Percentiles rank a stretch among this genome's conserved stretches.
Evolutionary conservation across 2,329 filamentous ascomycete genomes (phyloP).

Genomic region (Pseudogymnoascus sp.): DNA sequence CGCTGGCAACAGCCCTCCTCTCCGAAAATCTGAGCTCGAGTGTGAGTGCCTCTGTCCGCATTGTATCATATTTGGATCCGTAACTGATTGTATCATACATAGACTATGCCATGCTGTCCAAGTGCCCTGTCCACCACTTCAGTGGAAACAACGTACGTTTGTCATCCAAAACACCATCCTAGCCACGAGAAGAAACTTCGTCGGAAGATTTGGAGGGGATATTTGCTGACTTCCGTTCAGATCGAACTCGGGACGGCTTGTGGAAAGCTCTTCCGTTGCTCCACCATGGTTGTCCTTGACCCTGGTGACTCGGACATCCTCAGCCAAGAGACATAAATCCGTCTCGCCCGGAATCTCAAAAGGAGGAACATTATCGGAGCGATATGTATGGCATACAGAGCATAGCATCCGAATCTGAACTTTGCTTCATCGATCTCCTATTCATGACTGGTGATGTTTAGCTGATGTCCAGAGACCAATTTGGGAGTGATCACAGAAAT

Average conservation of each 20-base stretch:
- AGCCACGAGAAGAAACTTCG: not conserved
- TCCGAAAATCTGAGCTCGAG: slow-evolving; percentile 96
- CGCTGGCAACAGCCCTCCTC: slow-evolving; percentile 89
- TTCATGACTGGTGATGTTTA: not conserved
- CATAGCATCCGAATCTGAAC: not conserved
- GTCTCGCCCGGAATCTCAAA: not conserved
- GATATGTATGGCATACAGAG: not conserved
- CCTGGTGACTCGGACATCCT: slow-evolving; percentile 98
- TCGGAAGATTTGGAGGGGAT: not conserved
- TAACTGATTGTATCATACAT: not conserved
- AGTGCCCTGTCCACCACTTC: slow-evolving; percentile 97
- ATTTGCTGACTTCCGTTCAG: slow-evolving; percentile 49
- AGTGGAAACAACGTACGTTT: slow-evolving; percentile 98
- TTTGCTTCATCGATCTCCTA: not conserved
- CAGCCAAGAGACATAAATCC: slow-evolving; percentile 52
- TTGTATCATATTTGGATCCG: too few species aligned
- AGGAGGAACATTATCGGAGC: not conserved
- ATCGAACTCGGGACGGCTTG: slow-evolving; percentile 97
- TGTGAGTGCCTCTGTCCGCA: slow-evolving; percentile 29
- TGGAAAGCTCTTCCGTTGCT: slow-evolving; percentile 98
- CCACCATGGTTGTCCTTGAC: slow-evolving; percentile 93
- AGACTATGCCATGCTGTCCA: slow-evolving; percentile 80
- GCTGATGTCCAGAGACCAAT: not conserved
- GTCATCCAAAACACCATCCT: too few species aligned
- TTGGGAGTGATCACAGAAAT: not conserved